Conservation (phyloP, 2,329 filamentous ascomycete genomes). For the Exophiala sp. region DNA sequence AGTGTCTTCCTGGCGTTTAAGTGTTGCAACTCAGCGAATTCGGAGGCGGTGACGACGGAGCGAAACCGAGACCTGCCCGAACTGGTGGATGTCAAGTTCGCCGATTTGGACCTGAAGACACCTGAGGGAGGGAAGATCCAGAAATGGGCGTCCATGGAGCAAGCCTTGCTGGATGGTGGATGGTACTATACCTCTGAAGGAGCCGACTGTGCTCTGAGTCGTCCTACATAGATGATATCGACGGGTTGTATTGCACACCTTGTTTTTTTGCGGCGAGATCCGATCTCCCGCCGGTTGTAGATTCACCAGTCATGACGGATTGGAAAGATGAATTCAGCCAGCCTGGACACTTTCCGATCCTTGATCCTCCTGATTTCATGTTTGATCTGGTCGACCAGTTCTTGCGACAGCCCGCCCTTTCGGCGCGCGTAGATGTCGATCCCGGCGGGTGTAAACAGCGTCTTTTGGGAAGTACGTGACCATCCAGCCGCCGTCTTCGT, state of each 20-base stretch:
- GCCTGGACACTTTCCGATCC: conserved; percentile 47
- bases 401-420: conserved; percentile 53
- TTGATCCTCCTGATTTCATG: conserved; percentile 49
- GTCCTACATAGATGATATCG: neutral
- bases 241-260: no score
- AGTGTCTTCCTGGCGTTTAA: conserved; percentile 52
- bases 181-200: conserved; percentile 55
- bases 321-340: conserved; percentile 49
- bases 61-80: no score
- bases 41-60: no score
- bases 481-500: conserved; percentile 51
- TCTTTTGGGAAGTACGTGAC: conserved; percentile 82
- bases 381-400: conserved; percentile 53
- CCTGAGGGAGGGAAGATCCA: conserved; percentile 55
- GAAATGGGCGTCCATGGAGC: conserved; percentile 64
- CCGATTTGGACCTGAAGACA: conserved; percentile 73
- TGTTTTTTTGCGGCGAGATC: no score
- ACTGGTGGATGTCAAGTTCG: conserved; percentile 49
- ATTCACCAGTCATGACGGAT: conserved; percentile 34
- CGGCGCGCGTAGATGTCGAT: conserved; percentile 69
- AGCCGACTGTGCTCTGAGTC: conserved; percentile 18
- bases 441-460: conserved; percentile 74
- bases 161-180: conserved; percentile 56
- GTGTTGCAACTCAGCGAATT: no score
- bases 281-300: no score